These are phyloP conservation scores for Brasenia schreberi DNA, from an alignment of 164 flowering plant genomes.

Conservation along the genomic window DNA sequence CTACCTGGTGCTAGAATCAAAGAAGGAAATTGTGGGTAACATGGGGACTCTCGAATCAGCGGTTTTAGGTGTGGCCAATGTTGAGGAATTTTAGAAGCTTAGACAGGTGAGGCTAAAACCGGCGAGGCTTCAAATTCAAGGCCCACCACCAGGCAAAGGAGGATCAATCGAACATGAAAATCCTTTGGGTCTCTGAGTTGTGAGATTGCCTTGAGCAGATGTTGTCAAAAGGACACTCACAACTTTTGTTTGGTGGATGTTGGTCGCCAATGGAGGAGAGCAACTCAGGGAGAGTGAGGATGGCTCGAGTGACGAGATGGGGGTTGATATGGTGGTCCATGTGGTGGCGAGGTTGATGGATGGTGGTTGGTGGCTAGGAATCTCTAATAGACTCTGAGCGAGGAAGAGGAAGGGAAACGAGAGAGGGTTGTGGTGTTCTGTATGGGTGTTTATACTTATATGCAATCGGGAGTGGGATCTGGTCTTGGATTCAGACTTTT, in stretches of 20 bases:
- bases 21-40: constrained; percentile 56
- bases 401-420: too few species aligned
- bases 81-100: constrained; percentile 32
- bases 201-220: constrained; percentile 81
- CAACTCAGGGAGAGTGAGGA: constrained; percentile 11
- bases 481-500: too few species aligned
- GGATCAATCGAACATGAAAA: constrained; percentile 57
- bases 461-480: too few species aligned
- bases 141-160: constrained; percentile 61
- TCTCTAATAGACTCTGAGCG: too few species aligned
- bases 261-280: constrained; percentile 43
- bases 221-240: constrained; percentile 65
- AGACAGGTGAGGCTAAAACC: constrained; percentile 39
- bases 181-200: constrained; percentile 64
- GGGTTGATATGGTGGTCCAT: too few species aligned
- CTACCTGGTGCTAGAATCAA: constrained; percentile 59
- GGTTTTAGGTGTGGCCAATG: constrained; percentile 62
- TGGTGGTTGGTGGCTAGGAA: too few species aligned
- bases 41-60: constrained; percentile 63
- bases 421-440: too few species aligned
- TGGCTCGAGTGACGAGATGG: too few species aligned
- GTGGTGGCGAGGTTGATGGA: too few species aligned
- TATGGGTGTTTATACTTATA: too few species aligned
- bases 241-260: constrained; percentile 7
- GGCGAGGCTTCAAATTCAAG: constrained; percentile 18